Evolutionary conservation across 2,329 filamentous ascomycete species (phyloP), one percentile per base, ranked within the genome.

Genomic region (Didymella pomorum): DNA sequence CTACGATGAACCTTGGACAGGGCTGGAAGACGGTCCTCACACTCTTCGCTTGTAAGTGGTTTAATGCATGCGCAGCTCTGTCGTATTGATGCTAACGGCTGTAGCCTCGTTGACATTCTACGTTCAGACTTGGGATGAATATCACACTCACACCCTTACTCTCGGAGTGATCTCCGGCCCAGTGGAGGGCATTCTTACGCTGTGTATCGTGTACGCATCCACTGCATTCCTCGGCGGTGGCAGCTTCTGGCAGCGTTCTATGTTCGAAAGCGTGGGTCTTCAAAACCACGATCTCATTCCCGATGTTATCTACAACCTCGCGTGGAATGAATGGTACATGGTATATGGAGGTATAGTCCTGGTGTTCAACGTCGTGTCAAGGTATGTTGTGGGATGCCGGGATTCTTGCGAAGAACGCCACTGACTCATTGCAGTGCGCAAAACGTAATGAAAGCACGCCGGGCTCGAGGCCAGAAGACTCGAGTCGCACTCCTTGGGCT

Each of bases 61-160:
- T 29, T 7, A 18, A 3, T 11, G 18, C 11, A 44, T 26, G 7
- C 4, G 31, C 39, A 28, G 20, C 4, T 16, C 10, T 28, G 9
- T 8, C 6, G 2, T 8, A 6, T 51, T 33, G n/a, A 39, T 16
- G 14, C 39, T 58, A 20, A 21, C 16, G n/a, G 12, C 6, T 12
- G 8, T 61, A 92, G 89, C 91, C 7, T 87, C 94, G 58, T 83
- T 96, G 70, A 97, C 95, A n/a, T 99, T 99, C 79, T 98, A 98
- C 78, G 90, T 98, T 41, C 95, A 98, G 77, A 98, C 95, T 31
- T 99, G 95, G 95, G 95, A 99, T 74, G 95, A 98, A 77, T 99
- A 98, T 80, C 94, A 98, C 80, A 99, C 95, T 50, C 93, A 97
- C 78, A 95, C 93, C 3, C 86, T 99, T 46, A 97, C 93, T 1